Base-by-base conservation (phyloP, 345 rosid genomes). In the Arabis alpina region DNA sequence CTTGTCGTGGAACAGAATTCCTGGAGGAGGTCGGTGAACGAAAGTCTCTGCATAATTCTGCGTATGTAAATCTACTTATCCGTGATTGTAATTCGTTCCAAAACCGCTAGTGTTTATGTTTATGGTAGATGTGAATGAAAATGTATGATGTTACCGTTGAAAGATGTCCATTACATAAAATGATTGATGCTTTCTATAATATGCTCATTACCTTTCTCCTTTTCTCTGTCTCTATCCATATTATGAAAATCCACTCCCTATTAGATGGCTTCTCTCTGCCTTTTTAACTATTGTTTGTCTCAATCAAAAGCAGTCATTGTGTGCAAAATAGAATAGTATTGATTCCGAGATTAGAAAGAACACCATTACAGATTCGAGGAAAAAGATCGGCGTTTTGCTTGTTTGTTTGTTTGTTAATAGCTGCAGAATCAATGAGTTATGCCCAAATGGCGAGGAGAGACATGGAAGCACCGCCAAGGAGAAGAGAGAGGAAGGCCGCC, bases 1-100 rank as follows among this genome's bases (percentile, higher is more conserved):
- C 76, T 77, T 94, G 76, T 89, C 97, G 1, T 94, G 99, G 99
- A 91, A 91, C 83, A 85, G 90, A 75, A 82, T 53, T 66, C 91
- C 96, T 0, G 88, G 91, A 30, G 88, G 91, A 30, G 87, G 85
- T n/a, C 76, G 64, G 41, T 86, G 71, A 77, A 40, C 43, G 60
- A 50, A 66, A 56, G 50, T 59, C 62, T 49, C 6, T 65, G 1
- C 11, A 23, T 36, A 11, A 54, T 63, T 50, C 43, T 47, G 13
- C 36, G 5, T 59, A 43, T 74, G 63, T 74, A 66, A 60, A 74
- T 66, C 49, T 54, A 34, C 39, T 14, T 66, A 66, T 43, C 67
- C 19, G 6, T 53, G 57, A 27, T 53, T 74, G 78, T 67, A 66
- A 52, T 74, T 52, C 36, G 5, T 58, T 49, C 44, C 12, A 13